phyloP scores from a whole-genome alignment of 2,329 filamentous ascomycete species.

The Xylaria sp. region DNA sequence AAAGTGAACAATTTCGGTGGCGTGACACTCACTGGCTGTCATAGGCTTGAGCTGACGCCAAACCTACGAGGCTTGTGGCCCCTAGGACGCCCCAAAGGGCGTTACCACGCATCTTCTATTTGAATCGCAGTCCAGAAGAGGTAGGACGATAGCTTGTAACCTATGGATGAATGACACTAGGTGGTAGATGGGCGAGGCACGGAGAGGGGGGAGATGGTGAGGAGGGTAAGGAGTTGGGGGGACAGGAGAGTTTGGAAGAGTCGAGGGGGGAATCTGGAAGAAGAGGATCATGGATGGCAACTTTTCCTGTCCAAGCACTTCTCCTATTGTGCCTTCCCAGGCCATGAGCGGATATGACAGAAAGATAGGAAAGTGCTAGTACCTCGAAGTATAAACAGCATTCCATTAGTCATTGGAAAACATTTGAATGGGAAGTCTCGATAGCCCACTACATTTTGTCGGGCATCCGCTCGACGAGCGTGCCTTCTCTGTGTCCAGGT shows the following conservation, averaged over 20 bases:
- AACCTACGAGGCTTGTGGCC: slow-evolving; percentile 28
- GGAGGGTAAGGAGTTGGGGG: slow-evolving; percentile 13
- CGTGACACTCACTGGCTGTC: slow-evolving; percentile 29
- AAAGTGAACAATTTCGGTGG: not conserved
- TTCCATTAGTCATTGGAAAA: slow-evolving; percentile 11
- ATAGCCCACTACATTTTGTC: not conserved
- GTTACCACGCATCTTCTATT: slow-evolving; percentile 30
- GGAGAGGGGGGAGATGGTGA: slow-evolving; percentile 13
- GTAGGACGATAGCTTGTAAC: slow-evolving; percentile 16
- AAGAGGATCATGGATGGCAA: slow-evolving; percentile 7
- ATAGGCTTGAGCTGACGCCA: slow-evolving; percentile 32
- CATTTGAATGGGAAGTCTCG: slow-evolving; percentile 9
- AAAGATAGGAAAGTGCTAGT: slow-evolving; percentile 9
- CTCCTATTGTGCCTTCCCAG: slow-evolving; percentile 16
- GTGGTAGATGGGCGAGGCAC: slow-evolving; percentile 9
- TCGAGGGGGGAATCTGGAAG: slow-evolving; percentile 13
- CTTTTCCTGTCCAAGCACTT: slow-evolving; percentile 21
- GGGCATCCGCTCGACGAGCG: not conserved
- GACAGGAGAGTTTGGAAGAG: slow-evolving; percentile 10
- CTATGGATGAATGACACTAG: slow-evolving; percentile 27
- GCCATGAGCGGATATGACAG: not conserved
- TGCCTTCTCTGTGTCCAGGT: not conserved
- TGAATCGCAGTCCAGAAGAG: slow-evolving; percentile 13
- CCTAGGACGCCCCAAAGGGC: slow-evolving; percentile 33
- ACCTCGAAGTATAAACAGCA: slow-evolving; percentile 1